phyloP scores from a whole-genome alignment of 805 yeast genomes.

The Lachancea lanzarotensis region DNA sequence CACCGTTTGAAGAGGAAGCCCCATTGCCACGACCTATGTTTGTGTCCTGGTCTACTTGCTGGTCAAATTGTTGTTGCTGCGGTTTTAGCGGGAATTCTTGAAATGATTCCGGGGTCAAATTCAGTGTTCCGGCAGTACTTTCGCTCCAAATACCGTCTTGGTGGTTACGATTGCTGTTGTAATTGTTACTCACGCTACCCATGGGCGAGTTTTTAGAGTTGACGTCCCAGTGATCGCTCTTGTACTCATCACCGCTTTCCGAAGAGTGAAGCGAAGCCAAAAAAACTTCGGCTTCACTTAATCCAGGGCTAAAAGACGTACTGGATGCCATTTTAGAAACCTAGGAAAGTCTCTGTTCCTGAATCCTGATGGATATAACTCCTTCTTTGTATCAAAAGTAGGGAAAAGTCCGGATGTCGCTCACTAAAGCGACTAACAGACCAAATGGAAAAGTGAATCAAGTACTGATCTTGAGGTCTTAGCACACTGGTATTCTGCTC shows the following conservation, averaged over 20 bases:
- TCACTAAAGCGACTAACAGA: too few relatives aligned
- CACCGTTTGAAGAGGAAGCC: neutral
- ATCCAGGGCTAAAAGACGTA: conserved; percentile 3
- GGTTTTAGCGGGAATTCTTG: conserved; percentile 8
- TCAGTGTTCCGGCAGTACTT: neutral
- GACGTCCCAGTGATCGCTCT: conserved; percentile 3
- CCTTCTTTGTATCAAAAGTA: too few relatives aligned
- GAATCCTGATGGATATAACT: too few relatives aligned
- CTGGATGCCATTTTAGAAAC: neutral
- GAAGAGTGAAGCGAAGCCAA: conserved; percentile 11
- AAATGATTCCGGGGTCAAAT: conserved; percentile 16
- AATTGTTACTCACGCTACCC: neutral
- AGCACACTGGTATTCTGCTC: too few relatives aligned
- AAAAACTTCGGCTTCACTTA: conserved; percentile 11
- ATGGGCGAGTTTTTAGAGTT: conserved; percentile 2
- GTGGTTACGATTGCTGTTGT: neutral
- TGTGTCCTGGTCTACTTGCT: neutral
- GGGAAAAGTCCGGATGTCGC: too few relatives aligned
- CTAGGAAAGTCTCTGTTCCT: too few relatives aligned
- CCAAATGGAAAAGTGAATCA: too few relatives aligned
- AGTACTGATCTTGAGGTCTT: too few relatives aligned
- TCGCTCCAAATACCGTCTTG: neutral
- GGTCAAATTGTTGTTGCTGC: conserved; percentile 1
- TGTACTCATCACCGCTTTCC: conserved; percentile 9
- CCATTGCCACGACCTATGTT: too few relatives aligned